Conservation (phyloP, 2,329 filamentous ascomycete species). For the Trichoderma atroviride region DNA sequence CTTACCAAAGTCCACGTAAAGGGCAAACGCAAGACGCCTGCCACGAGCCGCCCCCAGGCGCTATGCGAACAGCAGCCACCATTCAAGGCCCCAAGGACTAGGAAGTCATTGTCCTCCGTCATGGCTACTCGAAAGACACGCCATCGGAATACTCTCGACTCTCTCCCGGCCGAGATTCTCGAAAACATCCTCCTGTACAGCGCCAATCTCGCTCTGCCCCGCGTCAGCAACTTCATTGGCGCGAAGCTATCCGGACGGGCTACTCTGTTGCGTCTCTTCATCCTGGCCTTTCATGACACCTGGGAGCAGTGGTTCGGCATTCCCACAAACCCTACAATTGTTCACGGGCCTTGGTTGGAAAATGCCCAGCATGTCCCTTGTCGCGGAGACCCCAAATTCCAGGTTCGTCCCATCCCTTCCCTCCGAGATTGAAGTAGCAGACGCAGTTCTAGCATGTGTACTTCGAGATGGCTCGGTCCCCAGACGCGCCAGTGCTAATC, state of each 20-base stretch:
- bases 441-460: background rate
- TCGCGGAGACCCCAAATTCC: conserved; percentile 47
- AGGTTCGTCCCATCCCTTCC: conserved; percentile 42
- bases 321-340: conserved; percentile 26
- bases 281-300: conserved; percentile 42
- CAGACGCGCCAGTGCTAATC: conserved; percentile 21
- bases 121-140: conserved; percentile 35
- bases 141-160: conserved; percentile 36
- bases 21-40: conserved; percentile 46
- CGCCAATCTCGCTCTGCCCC: conserved; percentile 51
- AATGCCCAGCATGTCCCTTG: conserved; percentile 23
- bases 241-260: conserved; percentile 48
- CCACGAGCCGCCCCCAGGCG: conserved; percentile 27
- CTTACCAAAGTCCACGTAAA: conserved; percentile 54
- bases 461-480: background rate
- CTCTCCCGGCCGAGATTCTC: conserved; percentile 56
- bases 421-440: background rate
- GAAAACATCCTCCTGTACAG: conserved; percentile 57
- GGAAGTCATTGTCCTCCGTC: conserved; percentile 38
- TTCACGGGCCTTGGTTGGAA: conserved; percentile 27
- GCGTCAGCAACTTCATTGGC: conserved; percentile 49
- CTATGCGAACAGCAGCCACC: conserved; percentile 8
- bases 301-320: conserved; percentile 46
- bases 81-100: conserved; percentile 29
- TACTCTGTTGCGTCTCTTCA: conserved; percentile 44